Conservation (phyloP, 225 moss, liverwort and hornwort genomes). For the Sphagnum tenellum region DNA sequence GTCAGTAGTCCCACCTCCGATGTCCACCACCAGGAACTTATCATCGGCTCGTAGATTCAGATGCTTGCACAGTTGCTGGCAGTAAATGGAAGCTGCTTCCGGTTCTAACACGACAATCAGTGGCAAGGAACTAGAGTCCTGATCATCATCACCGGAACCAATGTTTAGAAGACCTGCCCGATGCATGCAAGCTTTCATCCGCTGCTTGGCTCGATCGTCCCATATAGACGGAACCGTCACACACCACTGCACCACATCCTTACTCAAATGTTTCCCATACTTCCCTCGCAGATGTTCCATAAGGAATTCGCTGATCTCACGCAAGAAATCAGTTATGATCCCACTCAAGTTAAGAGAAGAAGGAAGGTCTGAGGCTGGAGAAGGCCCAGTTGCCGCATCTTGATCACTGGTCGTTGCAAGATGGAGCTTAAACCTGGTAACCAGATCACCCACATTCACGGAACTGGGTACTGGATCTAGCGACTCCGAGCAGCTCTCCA, state of each 20-base stretch:
- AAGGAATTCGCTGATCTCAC: neutral
- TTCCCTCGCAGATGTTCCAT: neutral
- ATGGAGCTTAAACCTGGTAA: constrained; percentile 37
- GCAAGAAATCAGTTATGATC: constrained; percentile 32
- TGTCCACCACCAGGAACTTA: neutral
- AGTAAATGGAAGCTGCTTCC: constrained; percentile 10
- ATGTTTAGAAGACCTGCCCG: constrained; percentile 12
- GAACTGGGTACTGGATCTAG: too few species aligned
- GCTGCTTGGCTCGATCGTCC: constrained; percentile 17
- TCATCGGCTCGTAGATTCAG: neutral
- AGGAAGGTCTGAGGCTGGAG: constrained; percentile 20
- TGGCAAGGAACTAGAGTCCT: constrained; percentile 6
- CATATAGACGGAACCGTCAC: constrained; percentile 34
- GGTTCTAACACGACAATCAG: constrained; percentile 16
- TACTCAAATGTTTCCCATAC: constrained; percentile 8
- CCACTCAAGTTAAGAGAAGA: constrained; percentile 20
- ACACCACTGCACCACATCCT: constrained; percentile 27
- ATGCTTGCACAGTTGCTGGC: neutral
- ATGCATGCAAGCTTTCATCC: constrained; percentile 2
- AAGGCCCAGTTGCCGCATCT: constrained; percentile 7
- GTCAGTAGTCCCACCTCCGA: neutral
- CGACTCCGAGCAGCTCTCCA: too few species aligned
- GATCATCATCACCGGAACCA: too few species aligned
- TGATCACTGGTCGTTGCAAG: constrained; percentile 21
- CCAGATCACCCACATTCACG: constrained; percentile 11